Base-by-base conservation (phyloP, 73 alveolate species). In the Paramecium primaurelia region DNA sequence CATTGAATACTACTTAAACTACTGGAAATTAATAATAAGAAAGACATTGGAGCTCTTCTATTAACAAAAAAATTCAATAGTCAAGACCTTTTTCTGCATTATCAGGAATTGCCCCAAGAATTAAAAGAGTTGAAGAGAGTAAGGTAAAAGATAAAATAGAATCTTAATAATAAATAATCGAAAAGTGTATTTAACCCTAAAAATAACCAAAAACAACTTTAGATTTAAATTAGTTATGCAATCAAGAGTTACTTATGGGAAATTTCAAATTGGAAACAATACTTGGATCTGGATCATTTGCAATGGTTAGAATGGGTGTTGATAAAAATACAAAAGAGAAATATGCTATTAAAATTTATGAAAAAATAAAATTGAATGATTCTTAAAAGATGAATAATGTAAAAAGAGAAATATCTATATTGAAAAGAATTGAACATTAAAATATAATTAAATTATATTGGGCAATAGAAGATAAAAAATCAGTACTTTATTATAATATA, bases 221-320 rank as follows among this genome's bases (percentile, higher is more conserved):
- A 80, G 75, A 80, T 12, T 45, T 80, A 42, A 80, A 80, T 9
- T 9, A 42, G 16, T n/a, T 80, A 26, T 80, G 91, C 18, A 47
- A 42, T 89, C 68, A 47, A 32, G 85, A 89, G 7, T n/a, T 71
- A 6, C 25, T 34, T 2, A 89, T 89, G 51, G 75, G 75, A 22
- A 89, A 89, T 45, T 89, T 71, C 32, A 89, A 73, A 89, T 51
- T 89, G 10, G 94, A 89, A 71, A 40, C 95, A 58, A 95, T 92
- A 44, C 11, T 97, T 0, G 99, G 99, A 4, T 92, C 94, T 69
- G 99, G 99, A 30, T 98, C 99, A 5, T 97, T 96, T 93, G 99
- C 99, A 9, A 93, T 94, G 5, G 99, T 97, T 11, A 96, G 96
- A 86, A 77, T 89, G 16, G 98, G 94, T 6, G 83, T 88, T 30